Evolutionary conservation across 2,329 filamentous ascomycete species (phyloP).

Genomic region (Colletotrichum tamarilloi): DNA sequence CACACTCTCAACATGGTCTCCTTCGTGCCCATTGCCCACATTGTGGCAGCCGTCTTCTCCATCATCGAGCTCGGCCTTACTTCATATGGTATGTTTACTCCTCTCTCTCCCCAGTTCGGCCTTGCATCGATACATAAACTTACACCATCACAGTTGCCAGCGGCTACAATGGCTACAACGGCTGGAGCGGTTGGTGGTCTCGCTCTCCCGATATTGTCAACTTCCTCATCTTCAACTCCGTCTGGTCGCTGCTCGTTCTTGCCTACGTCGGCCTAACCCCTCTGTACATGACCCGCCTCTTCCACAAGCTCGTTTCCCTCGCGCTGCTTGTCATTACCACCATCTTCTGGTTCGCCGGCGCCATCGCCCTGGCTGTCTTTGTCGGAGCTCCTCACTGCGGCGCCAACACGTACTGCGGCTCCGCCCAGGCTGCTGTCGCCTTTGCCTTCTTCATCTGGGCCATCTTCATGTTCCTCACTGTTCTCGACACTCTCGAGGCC

Average conservation of each 20-base stretch:
- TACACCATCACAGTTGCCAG: constrained; percentile 60
- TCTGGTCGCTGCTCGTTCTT: constrained; percentile 81
- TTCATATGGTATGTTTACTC: constrained; percentile 68
- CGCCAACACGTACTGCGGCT: constrained; percentile 65
- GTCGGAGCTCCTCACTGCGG: constrained; percentile 68
- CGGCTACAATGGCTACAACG: constrained; percentile 47
- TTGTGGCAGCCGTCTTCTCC: constrained; percentile 73
- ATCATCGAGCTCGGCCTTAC: constrained; percentile 81
- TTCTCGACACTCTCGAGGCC: constrained; percentile 58
- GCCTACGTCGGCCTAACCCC: constrained; percentile 77
- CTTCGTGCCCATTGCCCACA: constrained; percentile 54
- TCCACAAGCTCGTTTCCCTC: constrained; percentile 74
- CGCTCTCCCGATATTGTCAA: constrained; percentile 67
- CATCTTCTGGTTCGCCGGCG: constrained; percentile 91
- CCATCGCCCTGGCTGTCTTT: constrained; percentile 78
- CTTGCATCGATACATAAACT: background rate
- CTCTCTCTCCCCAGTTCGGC: background rate
- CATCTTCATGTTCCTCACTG: constrained; percentile 59
- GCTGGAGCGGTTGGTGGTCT: constrained; percentile 39
- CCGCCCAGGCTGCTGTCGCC: constrained; percentile 71
- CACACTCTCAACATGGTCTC: constrained; percentile 15
- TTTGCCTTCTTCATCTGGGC: constrained; percentile 75
- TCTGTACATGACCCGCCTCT: constrained; percentile 67
- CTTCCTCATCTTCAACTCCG: constrained; percentile 82
- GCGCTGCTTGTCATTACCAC: constrained; percentile 78